Conservation (phyloP, 2,329 filamentous ascomycete genomes). For the Ascochyta koolunga region DNA sequence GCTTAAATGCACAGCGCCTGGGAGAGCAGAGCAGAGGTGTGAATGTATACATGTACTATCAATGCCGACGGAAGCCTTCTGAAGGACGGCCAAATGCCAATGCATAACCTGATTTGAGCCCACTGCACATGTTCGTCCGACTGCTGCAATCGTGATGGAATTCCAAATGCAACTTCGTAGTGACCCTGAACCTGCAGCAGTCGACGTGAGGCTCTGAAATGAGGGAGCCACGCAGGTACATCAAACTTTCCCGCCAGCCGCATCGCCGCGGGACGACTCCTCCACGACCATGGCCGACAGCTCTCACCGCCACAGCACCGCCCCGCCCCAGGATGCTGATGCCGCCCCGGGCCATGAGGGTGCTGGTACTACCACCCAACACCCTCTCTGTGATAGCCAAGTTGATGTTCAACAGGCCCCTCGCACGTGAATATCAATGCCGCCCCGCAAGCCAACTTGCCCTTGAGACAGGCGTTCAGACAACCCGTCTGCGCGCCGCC, state of each 20-base stretch:
- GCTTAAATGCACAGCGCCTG: constrained; percentile 32
- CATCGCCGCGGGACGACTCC: constrained; percentile 36
- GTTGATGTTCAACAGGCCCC: constrained; percentile 16
- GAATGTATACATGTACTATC: constrained; percentile 49
- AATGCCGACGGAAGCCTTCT: constrained; percentile 27
- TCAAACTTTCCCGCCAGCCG: constrained; percentile 31
- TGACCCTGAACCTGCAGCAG: background rate
- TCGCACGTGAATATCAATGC: constrained; percentile 17
- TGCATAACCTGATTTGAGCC: constrained; percentile 34
- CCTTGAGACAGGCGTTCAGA: constrained; percentile 38
- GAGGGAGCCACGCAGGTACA: constrained; percentile 8
- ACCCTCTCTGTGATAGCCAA: background rate
- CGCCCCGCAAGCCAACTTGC: constrained; percentile 29
- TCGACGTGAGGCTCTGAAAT: background rate
- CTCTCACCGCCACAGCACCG: constrained; percentile 31
- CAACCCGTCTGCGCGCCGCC: constrained; percentile 29
- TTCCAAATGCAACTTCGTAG: constrained; percentile 4
- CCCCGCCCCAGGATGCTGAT: constrained; percentile 21
- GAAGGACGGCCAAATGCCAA: constrained; percentile 32
- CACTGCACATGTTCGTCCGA: constrained; percentile 7
- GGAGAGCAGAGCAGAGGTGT: constrained; percentile 20
- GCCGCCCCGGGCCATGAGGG: constrained; percentile 19
- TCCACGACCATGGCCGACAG: constrained; percentile 44
- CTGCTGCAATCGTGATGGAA: constrained; percentile 14
- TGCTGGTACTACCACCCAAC: constrained; percentile 18